A percentile compares a stretch with the other conserved stretches of the same genome.
Conservation (phyloP, 1,139 yeast species). For the Insectozyma bohioensis region DNA sequence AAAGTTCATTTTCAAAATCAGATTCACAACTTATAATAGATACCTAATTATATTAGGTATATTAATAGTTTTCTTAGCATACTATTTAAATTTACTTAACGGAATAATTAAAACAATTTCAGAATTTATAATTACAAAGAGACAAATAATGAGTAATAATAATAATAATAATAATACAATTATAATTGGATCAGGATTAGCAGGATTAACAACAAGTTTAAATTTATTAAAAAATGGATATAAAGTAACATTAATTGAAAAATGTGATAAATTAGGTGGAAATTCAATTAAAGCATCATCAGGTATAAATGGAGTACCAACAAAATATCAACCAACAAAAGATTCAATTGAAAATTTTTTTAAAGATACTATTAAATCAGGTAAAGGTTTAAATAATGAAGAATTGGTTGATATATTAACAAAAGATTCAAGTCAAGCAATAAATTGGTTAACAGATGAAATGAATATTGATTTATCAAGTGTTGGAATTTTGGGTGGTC, state of each 20-base stretch:
- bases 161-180: no score
- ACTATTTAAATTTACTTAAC: no score
- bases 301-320: constrained; percentile 41
- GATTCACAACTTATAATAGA: no score
- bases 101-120: no score
- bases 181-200: constrained; percentile 38
- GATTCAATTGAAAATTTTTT: constrained; percentile 27
- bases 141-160: no score
- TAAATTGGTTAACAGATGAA: constrained; percentile 31
- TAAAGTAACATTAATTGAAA: constrained; percentile 31
- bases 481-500: constrained; percentile 38
- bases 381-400: constrained; percentile 26
- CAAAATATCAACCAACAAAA: constrained; percentile 24
- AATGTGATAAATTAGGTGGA: constrained; percentile 33
- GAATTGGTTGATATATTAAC: constrained; percentile 28
- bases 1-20: no score
- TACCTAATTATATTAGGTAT: not conserved
- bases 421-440: constrained; percentile 26
- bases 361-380: constrained; percentile 32
- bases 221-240: constrained; percentile 24
- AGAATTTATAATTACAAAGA: no score
- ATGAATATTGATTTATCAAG: constrained; percentile 26
- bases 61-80: not conserved
- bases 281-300: constrained; percentile 42
- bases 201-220: constrained; percentile 35